Base-by-base conservation (phyloP, 768 basidiomycete species). In the Kwoniella heveanensis region DNA sequence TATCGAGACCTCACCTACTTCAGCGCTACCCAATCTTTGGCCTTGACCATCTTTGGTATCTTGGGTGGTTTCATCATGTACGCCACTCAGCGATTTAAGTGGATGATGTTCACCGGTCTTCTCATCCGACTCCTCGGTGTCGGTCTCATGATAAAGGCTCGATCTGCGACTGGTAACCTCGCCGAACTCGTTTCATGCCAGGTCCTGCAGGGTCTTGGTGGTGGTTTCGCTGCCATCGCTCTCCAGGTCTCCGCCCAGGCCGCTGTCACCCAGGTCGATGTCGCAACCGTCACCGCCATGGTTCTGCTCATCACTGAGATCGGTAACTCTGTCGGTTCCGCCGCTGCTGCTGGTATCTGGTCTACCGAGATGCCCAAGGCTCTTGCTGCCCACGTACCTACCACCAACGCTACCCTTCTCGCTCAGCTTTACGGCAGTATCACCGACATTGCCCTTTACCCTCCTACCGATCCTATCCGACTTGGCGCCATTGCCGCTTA, bases 131-230 rank as follows among this genome's bases (percentile, higher is more conserved):
- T 89, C 1, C 75, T 85, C 78, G 89, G 88, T 10, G 86, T 86
- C 19, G 85, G 84, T 9, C 78, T 88, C 25, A 90, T 89, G 88
- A 85, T 90, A 65, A 85, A 85, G 69, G 87, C 88, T 4, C 84
- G 87, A 19, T 88, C 88, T 15, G 85, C 87, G 1, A 57, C 59
- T 44, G 77, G 78, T 2, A 73, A 69, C 27, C 62, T 77, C 46
- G 72, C 54, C 57, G 68, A 81, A 58, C 82, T 90, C 27, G 86
- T 90, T 3, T 82, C 85, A 79, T 85, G 84, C 22, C 89, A 91
- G 68, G 77, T 90, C 54, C 81, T 91, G 17, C 89, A 90, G 79
- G 89, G 89, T 51, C 80, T 87, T 9, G 89, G 89, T 19, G 89
- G 89, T 15, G 89, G 88, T 17, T 83, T 90, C 60, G 87, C 88